Percentiles rank a stretch among this genome's conserved stretches.
These are phyloP conservation scores for Eucalyptus marginata DNA, from an alignment of 345 rosid genomes.

Conservation along the genomic window DNA sequence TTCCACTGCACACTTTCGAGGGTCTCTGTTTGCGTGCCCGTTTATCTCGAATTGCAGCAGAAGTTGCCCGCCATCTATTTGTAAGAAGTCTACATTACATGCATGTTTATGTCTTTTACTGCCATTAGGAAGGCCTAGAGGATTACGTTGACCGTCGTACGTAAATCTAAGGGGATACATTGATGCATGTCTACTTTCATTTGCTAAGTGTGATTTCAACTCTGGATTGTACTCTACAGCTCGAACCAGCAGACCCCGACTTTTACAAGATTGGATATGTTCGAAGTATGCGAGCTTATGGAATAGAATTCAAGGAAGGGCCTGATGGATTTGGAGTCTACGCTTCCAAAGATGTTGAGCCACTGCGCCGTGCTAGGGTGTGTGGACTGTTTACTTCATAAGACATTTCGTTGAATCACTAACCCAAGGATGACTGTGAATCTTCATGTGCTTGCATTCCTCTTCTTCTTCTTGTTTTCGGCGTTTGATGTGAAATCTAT, in stretches of 20 bases:
- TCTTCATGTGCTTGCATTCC: not conserved
- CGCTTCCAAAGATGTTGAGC: constrained; percentile 85
- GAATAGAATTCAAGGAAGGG: constrained; percentile 82
- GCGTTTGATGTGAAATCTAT: not conserved
- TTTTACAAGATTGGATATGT: constrained; percentile 88
- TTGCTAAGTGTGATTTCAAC: not conserved
- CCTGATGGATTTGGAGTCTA: constrained; percentile 86
- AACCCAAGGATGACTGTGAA: not conserved
- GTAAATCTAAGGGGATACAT: not conserved
- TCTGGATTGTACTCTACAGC: not conserved
- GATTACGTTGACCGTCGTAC: not conserved
- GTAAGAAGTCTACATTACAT: not conserved
- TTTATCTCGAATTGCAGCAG: not conserved
- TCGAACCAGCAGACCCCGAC: constrained; percentile 86
- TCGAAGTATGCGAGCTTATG: constrained; percentile 81
- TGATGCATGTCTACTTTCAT: not conserved
- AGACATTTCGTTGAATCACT: not conserved
- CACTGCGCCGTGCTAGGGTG: constrained; percentile 83
- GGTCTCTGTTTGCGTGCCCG: not conserved
- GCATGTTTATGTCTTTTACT: not conserved
- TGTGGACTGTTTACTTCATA: constrained; percentile 6
- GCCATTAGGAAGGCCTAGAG: not conserved
- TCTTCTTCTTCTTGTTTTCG: not conserved
- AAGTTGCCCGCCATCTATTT: not conserved
- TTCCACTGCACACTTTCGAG: not conserved